Evolutionary conservation across 768 basidiomycete species (phyloP), one percentile per base, ranked within the genome.

Genomic region (Kwoniella pini): DNA sequence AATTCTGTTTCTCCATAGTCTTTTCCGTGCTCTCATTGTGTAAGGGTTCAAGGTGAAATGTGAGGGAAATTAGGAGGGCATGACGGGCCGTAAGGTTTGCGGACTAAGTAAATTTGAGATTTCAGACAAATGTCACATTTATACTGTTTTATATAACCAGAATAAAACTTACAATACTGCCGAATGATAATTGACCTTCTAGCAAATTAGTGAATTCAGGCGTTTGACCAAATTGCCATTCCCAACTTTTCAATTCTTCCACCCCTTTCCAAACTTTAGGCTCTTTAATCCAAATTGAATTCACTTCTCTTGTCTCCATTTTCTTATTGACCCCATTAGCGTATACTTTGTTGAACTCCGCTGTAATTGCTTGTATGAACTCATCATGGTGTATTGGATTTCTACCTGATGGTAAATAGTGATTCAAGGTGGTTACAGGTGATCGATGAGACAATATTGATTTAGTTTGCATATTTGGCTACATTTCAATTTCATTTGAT

Each of bases 381-480:
- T 75, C 65, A 13, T 87, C 84, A 68, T 98, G 91, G 7, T 82
- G 84, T 45, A 87, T 79, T 2, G 81, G 63, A 55, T 80, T 81
- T 69, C 82, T 85, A 60, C 85, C 26, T 2, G 62, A 19, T 13
- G 65, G 65, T 28, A 68, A 62, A 55, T 74, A 64, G 40, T 63
- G 54, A 40, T 68, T 68, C 24, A 98, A 82, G 67, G 96, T 98
- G 70, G 86, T 85, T 0, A 98, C 95, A 0, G 92, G 90, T 1
- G 95, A 96, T 48, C 91, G 88, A 15, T 97, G 90, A 22, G 93
- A 97, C 1, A 87, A 85, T 39, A 97, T 88, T 0, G 91, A 90
- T 76, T 87, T 89, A 2, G 91, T 90, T 31, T 85, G 76, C 83
- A 97, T 89, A 17, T 85, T 83, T 13, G 85, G 85, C 91, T 95